Conservation (phyloP, 2,329 filamentous ascomycete genomes). For the Camillea tinctor region DNA sequence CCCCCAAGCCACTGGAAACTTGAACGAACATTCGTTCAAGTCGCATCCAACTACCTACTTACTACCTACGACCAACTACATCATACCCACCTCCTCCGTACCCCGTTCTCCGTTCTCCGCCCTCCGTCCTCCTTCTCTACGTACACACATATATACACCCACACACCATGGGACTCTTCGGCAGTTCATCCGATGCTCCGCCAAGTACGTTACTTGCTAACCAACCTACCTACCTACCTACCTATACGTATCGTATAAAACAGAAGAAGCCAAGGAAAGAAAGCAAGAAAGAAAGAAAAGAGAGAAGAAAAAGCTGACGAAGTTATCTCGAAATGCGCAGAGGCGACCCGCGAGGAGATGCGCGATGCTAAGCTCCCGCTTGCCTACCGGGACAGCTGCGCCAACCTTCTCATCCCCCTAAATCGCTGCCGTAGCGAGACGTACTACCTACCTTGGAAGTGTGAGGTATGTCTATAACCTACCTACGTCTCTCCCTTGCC, state of each 20-base stretch:
- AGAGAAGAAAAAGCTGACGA: slow-evolving; percentile 2
- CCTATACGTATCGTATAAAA: neutral
- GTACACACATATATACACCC: neutral
- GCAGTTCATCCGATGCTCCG: slow-evolving; percentile 26
- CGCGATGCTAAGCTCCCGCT: slow-evolving; percentile 83
- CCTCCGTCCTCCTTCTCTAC: no score
- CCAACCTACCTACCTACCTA: neutral
- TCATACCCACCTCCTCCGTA: neutral
- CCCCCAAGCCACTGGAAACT: no score
- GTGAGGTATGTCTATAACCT: slow-evolving; percentile 75
- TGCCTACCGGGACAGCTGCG: slow-evolving; percentile 93
- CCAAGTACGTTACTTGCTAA: slow-evolving; percentile 23
- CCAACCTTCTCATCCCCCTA: slow-evolving; percentile 88
- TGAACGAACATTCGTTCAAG: no score
- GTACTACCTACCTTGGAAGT: slow-evolving; percentile 97
- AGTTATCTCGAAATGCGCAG: slow-evolving; percentile 38
- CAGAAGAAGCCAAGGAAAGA: neutral
- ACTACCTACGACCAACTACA: neutral
- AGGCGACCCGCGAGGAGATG: slow-evolving; percentile 89
- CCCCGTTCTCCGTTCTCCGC: neutral
- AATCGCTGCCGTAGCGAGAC: slow-evolving; percentile 92
- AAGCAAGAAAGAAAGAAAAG: neutral
- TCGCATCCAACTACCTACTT: no score
- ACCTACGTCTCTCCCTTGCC: no score
- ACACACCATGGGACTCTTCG: slow-evolving; percentile 24